These are phyloP conservation scores for Juncus inflexus DNA, from an alignment of 176 grass and related monocot species.

Conservation along the genomic window DNA sequence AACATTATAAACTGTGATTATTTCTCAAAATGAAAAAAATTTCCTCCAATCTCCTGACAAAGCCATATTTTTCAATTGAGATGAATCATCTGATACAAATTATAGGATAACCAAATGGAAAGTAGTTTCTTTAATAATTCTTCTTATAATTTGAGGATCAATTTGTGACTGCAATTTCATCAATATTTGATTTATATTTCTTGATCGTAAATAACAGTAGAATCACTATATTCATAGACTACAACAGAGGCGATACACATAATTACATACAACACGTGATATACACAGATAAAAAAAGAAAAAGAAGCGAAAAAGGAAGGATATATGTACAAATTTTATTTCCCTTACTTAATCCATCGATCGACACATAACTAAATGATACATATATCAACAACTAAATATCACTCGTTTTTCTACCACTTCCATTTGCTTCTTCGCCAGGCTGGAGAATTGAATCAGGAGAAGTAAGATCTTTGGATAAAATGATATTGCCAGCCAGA, in stretches of 20 bases:
- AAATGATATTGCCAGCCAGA: conserved; percentile 50
- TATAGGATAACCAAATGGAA: too few species aligned
- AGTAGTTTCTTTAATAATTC: too few species aligned
- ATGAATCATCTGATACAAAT: too few species aligned
- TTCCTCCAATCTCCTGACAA: too few species aligned
- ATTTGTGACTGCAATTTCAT: too few species aligned
- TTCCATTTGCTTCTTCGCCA: not conserved
- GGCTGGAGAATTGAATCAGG: conserved; percentile 10
- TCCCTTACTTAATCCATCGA: conserved; percentile 9
- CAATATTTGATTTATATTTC: too few species aligned
- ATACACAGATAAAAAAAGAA: conserved; percentile 1
- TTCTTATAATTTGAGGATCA: too few species aligned
- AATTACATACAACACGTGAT: conserved; percentile 3
- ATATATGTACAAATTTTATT: conserved; percentile 18
- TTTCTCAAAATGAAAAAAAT: too few species aligned
- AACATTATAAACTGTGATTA: too few species aligned
- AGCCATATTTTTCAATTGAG: too few species aligned
- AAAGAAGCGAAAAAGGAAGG: not conserved
- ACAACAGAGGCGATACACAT: conserved; percentile 1
- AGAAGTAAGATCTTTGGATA: conserved; percentile 44
- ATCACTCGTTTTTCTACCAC: not conserved
- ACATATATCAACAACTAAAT: conserved; percentile 16
- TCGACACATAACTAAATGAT: not conserved
- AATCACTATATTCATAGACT: too few species aligned
- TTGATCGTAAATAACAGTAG: too few species aligned